Conservation (phyloP, 1,284 basidiomycete species). For the Puccinia hordei region DNA sequence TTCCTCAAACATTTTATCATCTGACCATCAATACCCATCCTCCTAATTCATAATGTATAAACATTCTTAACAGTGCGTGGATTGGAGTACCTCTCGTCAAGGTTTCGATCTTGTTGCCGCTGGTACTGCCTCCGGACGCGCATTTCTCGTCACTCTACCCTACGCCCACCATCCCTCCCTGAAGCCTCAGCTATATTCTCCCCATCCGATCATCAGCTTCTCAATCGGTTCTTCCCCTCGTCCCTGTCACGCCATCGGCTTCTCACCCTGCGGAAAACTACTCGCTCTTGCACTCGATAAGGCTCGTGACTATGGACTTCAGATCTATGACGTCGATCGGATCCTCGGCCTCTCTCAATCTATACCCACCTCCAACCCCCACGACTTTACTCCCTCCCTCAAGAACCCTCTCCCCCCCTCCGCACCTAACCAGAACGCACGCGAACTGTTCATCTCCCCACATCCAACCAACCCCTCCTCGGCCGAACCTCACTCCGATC, state of each 20-base stretch:
- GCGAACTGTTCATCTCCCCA: conserved; percentile 2
- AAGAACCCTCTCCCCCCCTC: not conserved
- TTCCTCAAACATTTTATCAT: not conserved
- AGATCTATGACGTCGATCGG: conserved; percentile 28
- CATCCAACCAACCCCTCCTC: not conserved
- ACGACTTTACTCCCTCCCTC: not conserved
- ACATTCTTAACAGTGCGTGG: conserved; percentile 36
- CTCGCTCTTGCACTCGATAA: conserved; percentile 44
- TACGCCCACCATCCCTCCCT: not conserved
- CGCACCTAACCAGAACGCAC: not conserved
- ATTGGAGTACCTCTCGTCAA: conserved; percentile 38
- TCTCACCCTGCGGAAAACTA: conserved; percentile 40
- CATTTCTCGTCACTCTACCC: conserved; percentile 21
- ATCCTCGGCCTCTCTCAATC: conserved; percentile 10
- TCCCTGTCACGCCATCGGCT: conserved; percentile 31
- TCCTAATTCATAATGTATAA: too few species aligned
- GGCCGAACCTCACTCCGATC: conserved; percentile 13
- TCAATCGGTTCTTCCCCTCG: not conserved
- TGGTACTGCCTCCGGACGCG: conserved; percentile 22
- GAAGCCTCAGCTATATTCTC: not conserved
- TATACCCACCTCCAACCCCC: not conserved
- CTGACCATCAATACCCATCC: not conserved
- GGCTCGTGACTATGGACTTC: conserved; percentile 30
- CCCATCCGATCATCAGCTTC: conserved; percentile 27
- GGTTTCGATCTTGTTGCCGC: conserved; percentile 35